phyloP scores from a whole-genome alignment of 2,329 filamentous ascomycete genomes.

The Pezicula radicicola region DNA sequence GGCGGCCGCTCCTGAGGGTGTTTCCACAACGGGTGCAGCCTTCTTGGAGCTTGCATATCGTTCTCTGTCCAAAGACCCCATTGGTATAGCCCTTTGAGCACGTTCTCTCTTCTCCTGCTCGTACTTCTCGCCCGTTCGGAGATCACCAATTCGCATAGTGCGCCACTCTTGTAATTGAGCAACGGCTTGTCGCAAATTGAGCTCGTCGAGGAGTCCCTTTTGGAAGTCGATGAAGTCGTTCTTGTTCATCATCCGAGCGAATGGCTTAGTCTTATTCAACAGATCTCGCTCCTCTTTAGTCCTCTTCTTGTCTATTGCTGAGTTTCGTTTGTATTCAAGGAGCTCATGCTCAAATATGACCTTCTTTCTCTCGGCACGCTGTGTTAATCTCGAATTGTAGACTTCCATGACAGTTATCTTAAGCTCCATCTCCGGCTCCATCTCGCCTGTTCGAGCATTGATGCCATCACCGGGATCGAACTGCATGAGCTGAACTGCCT shows the following conservation, averaged over 20 bases:
- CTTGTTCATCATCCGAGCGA: conserved; percentile 94
- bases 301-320: conserved; percentile 85
- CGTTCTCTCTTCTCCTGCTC: conserved; percentile 82
- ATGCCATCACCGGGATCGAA: conserved; percentile 95
- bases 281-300: conserved; percentile 94
- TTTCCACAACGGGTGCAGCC: conserved; percentile 60
- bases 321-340: conserved; percentile 90
- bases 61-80: conserved; percentile 82
- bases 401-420: conserved; percentile 99
- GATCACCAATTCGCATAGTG: conserved; percentile 75
- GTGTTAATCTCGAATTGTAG: conserved; percentile 88
- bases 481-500: conserved; percentile 96
- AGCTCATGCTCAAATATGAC: conserved; percentile 95
- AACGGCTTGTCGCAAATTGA: conserved; percentile 88
- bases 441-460: conserved; percentile 76
- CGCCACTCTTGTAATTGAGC: conserved; percentile 92
- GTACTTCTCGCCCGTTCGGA: conserved; percentile 86
- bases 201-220: conserved; percentile 83
- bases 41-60: conserved; percentile 69
- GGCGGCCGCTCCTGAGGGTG: conserved; percentile 70
- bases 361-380: conserved; percentile 90
- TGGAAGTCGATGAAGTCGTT: conserved; percentile 85
- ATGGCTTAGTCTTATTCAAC: conserved; percentile 90
- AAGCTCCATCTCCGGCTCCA: conserved; percentile 94
- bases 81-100: conserved; percentile 65